Evolutionary conservation across 192 early-diverging fungal species (phyloP).

Genomic region (Coemansia sp.): DNA sequence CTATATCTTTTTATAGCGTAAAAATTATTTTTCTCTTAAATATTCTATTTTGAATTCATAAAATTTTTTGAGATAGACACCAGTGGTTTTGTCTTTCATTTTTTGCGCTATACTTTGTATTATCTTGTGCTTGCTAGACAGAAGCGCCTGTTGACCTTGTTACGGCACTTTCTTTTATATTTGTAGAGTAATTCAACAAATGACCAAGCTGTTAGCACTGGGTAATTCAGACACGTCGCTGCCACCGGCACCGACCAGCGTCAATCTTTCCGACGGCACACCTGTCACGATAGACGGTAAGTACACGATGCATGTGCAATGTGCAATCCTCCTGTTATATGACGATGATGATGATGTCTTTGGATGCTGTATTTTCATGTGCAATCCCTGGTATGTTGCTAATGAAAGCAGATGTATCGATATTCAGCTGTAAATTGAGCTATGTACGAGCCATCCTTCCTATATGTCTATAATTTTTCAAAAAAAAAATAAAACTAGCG

Average conservation of each 20-base stretch:
- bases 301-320: conserved; percentile 1
- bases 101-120: background rate
- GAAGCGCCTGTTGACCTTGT: background rate
- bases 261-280: conserved; percentile 32
- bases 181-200: conserved; percentile 18
- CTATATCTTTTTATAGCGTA: background rate
- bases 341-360: conserved; percentile 6
- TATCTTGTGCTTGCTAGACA: background rate
- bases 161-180: background rate
- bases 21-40: background rate
- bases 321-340: background rate
- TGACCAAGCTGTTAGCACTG: conserved; percentile 28
- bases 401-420: background rate
- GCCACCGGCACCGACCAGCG: conserved; percentile 33
- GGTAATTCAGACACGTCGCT: conserved; percentile 42
- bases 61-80: background rate
- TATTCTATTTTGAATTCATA: conserved; percentile 5
- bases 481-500: no score
- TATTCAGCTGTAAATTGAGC: no score
- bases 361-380: background rate
- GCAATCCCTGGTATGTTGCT: background rate
- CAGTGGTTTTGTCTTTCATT: background rate
- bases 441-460: no score
- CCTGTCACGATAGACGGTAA: conserved; percentile 42
- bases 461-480: no score